Evolutionary conservation across 2,329 filamentous ascomycete genomes (phyloP), one percentile per base, ranked within the genome.

Genomic region (Dothistroma septosporum): DNA sequence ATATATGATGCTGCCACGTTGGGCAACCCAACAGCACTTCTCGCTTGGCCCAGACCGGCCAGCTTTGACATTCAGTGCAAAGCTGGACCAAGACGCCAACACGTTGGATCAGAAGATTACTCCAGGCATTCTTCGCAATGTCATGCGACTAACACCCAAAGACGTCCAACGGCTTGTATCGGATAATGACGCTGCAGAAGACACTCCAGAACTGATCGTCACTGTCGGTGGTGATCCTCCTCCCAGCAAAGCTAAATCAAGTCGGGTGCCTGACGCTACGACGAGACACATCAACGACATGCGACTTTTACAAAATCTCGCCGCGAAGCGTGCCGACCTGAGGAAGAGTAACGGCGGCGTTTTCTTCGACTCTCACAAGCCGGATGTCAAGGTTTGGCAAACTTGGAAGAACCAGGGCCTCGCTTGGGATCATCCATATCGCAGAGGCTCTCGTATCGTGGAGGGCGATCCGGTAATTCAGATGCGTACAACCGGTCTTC

Each of bases 1-100:
- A 7, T 85, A 82, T 64, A 79, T 81, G 10, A 86, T 87, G 81
- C 67, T 87, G 19, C 83, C 84, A 1, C 70, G 70, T 1, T 77
- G 76, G 69, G 68, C 81, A 7, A 78, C 81, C 0, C 73, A 80
- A n/a, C 68, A 70, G 1, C 71, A 81, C 60, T 84, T 87, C 71
- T 85, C 83, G 70, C 74, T 88, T 53, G 76, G 71, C 2, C 72
- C 72, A 7, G 74, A 81, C 48, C 78, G 83, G n/a, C 84, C 85
- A 2, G 81, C 80, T 14, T 72, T 88, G 33, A 87, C 85, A 0
- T 84, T 87, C 68, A 87, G 84, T 67, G 82, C 82, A 8, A 80
- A 80, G 60, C 69, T 87, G 46, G 78, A 84, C 62, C 64, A 70
- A 1, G 66, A 77, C 21, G 85, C 84, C 10, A 75, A 81, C 4